These are phyloP conservation scores for Vaccinium myrtillus DNA, from an alignment of 148 eudicot genomes.

Conservation along the genomic window DNA sequence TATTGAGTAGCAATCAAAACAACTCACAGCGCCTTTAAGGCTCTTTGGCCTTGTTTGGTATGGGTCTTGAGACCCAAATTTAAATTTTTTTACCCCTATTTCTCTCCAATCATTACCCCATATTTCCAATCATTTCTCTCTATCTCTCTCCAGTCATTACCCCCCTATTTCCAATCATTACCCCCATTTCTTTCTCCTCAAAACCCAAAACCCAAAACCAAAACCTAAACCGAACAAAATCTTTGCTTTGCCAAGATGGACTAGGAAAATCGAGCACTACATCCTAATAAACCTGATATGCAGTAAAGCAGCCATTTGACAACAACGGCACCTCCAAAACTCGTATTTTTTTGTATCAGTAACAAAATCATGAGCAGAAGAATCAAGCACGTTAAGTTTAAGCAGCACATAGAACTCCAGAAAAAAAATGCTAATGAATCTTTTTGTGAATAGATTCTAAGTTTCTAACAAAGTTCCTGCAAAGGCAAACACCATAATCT, in stretches of 20 bases:
- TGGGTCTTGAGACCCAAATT: too few relatives aligned
- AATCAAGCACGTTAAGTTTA: background rate
- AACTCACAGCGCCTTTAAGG: constrained; percentile 12
- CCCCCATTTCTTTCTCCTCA: too few relatives aligned
- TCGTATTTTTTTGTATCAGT: too few relatives aligned
- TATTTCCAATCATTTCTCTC: too few relatives aligned
- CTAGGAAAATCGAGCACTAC: background rate
- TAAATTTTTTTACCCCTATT: too few relatives aligned
- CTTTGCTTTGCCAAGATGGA: constrained; percentile 26
- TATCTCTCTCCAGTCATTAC: too few relatives aligned
- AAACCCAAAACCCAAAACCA: too few relatives aligned
- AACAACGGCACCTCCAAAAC: background rate
- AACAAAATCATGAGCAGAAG: background rate
- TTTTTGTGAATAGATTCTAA: background rate
- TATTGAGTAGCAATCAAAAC: constrained; percentile 24
- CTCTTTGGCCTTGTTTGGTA: background rate
- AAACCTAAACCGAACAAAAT: too few relatives aligned
- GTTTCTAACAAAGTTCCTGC: background rate
- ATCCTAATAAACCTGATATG: background rate
- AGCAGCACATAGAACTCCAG: background rate
- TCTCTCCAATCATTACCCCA: too few relatives aligned
- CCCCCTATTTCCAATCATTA: too few relatives aligned
- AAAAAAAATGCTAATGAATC: background rate
- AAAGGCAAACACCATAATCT: background rate
- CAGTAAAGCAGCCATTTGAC: background rate